A percentile compares a stretch with the other conserved stretches of the same genome.
Evolutionary conservation across 306 rosid genomes (phyloP).

Genomic region (Cucurbita pepo): DNA sequence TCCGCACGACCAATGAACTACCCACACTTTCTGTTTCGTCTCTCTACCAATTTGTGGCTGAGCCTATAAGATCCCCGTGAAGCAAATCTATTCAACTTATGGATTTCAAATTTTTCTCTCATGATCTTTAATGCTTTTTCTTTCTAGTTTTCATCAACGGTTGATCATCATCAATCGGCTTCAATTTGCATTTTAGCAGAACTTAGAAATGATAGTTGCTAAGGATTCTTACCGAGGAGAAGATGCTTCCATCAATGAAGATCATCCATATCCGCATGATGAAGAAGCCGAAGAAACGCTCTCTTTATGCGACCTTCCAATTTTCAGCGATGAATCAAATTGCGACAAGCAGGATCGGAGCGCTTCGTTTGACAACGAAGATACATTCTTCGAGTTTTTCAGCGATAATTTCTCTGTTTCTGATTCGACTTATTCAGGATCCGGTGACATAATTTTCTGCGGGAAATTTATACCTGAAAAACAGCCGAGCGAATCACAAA

Average conservation of each 20-base stretch:
- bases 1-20: background rate
- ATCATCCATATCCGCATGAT: background rate
- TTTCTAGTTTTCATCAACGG: background rate
- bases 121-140: background rate
- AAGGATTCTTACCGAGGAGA: background rate
- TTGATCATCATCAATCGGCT: background rate
- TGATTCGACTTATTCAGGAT: slow-evolving; percentile 4
- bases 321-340: slow-evolving; percentile 20
- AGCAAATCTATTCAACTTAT: background rate
- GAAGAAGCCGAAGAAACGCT: background rate
- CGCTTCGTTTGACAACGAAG: slow-evolving; percentile 3
- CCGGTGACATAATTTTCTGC: slow-evolving; percentile 49
- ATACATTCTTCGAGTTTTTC: slow-evolving; percentile 52
- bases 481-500: slow-evolving; percentile 5
- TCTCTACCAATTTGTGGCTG: background rate
- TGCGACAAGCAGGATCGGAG: slow-evolving; percentile 19
- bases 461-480: slow-evolving; percentile 60
- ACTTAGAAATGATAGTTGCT: background rate
- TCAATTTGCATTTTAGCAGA: background rate
- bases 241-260: background rate
- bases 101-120: background rate
- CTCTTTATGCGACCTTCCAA: slow-evolving; percentile 46
- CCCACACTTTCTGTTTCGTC: background rate
- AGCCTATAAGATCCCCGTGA: too few relatives aligned
- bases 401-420: slow-evolving; percentile 37